Base-by-base conservation (phyloP, 164 flowering plant genomes). In the Piper betle region DNA sequence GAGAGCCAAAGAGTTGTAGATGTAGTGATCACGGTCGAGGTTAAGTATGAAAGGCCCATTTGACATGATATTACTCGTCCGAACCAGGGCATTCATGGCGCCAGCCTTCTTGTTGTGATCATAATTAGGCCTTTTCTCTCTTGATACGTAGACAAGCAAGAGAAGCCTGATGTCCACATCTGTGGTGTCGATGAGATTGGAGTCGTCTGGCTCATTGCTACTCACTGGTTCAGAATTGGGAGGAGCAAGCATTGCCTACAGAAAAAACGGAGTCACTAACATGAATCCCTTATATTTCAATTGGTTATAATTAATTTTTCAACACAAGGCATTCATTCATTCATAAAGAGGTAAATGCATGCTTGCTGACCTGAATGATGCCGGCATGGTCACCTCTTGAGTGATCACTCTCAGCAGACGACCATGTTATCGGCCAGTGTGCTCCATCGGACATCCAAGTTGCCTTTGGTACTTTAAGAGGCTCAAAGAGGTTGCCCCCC, bases 91-190 rank as follows among this genome's bases (percentile, higher is more conserved):
- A 69, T 89, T 92, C 98, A 92, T 89, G 41, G 98, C 96, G 52
- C 98, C 96, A 20, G 96, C 98, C 69, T 92, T 92, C 84, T 92
- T 87, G 84, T 89, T 92, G 80, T 92, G 96, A 68, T 92, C 98
- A 66, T 80, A 92, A 1, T 85, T 85, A 0, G 91, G 93, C 43
- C 96, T 68, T 67, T 92, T 92, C 80, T 92, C 98, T 2, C 96
- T 73, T 2, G 98, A 92, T 6, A 92, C 93, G 62, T 92, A 92
- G 15, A 89, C 96, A 66, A 92, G 66, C 96, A 89, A 82, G 7
- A 96, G 98, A 73, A 89, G 63, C 42, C 96, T 69, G 37, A 76
- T 80, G 67, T 92, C 98, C 25, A 84, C 85, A 25, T 85, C 86
- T 4, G 80, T 74, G 53, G 91, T 74, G 72, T 86, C 86, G 42